A percentile compares a stretch with the other conserved stretches of the same genome.
Conservation (phyloP, 2,329 filamentous ascomycete genomes). For the Colletotrichum spinosum region DNA sequence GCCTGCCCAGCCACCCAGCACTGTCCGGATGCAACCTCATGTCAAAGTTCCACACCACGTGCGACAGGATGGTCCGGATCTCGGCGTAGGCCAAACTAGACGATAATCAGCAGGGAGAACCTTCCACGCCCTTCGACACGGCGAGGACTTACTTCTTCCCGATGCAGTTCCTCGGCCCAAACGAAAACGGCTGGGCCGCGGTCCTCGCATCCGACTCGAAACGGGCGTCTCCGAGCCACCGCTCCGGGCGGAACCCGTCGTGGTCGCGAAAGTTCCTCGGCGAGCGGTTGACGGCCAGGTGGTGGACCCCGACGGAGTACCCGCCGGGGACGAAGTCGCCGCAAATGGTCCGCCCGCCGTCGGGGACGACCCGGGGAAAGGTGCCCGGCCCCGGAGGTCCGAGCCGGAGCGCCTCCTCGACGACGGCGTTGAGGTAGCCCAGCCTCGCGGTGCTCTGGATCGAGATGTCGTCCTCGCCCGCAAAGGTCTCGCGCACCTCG, state of each 20-base stretch:
- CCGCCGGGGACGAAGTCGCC: slow-evolving; percentile 50
- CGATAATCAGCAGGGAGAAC: neutral
- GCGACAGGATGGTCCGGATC: slow-evolving; percentile 27
- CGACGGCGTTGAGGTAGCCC: slow-evolving; percentile 51
- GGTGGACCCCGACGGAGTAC: slow-evolving; percentile 39
- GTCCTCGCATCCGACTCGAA: slow-evolving; percentile 49
- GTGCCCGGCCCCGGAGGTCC: slow-evolving; percentile 47
- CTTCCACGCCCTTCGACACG: no score
- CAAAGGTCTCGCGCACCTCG: slow-evolving; percentile 52
- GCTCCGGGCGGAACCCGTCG: slow-evolving; percentile 23
- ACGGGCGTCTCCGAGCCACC: slow-evolving; percentile 26
- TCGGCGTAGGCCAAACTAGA: slow-evolving; percentile 26
- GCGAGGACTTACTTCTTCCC: slow-evolving; percentile 57
- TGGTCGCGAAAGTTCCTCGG: slow-evolving; percentile 32
- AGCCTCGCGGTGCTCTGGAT: slow-evolving; percentile 46
- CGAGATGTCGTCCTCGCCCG: slow-evolving; percentile 50
- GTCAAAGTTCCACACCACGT: slow-evolving; percentile 33
- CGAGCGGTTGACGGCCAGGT: slow-evolving; percentile 48
- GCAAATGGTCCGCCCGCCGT: slow-evolving; percentile 47
- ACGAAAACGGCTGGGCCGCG: slow-evolving; percentile 59
- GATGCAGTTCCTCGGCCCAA: slow-evolving; percentile 62
- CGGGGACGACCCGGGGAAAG: slow-evolving; percentile 44
- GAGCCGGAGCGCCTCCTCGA: slow-evolving; percentile 56
- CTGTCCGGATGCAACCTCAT: slow-evolving; percentile 40
- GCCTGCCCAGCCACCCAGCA: slow-evolving; percentile 48